Base-by-base conservation (phyloP, 768 basidiomycete species). In the Kwoniella bestiolae region DNA sequence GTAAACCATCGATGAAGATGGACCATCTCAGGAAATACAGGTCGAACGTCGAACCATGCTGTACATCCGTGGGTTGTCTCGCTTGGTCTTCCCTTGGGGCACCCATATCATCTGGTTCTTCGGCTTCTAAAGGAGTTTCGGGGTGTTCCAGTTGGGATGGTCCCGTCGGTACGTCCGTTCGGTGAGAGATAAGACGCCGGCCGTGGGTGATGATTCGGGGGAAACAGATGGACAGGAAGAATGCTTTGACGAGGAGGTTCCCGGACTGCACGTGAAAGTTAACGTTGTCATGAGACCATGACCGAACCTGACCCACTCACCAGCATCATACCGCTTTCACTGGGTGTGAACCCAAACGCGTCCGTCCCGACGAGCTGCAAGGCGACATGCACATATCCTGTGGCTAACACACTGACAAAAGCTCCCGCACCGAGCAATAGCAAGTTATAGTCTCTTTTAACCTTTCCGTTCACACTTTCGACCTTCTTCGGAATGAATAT, bases 361-460 rank as follows among this genome's bases (percentile, higher is more conserved):
- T 79, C 77, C 1, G 78, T 80, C 1, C 71, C 73, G 12, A 72
- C 60, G 9, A 82, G 56, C 60, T 80, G 80, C 9, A 79, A 63
- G 16, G 71, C 72, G 41, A 80, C 60, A 11, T 72, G 71, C 1
- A 80, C 75, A 47, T 74, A 80, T 11, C 68, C 70, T 1, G 76
- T 75, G 2, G 80, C 80, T 2, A 82, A 66, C 2, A 79, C 76
- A 16, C 70, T 67, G 53, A 74, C 52, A 66, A 78, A 81, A 5
- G 65, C 57, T 12, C 80, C 80, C 1, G 70, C 2, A 6, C 70
- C 78, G 3, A 82, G 67, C 12, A 80, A 46, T 21, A 63, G 60
- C n/a, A 75, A 46, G 41, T 71, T 77, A 60, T 64, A 66, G 56
- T 73, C 70, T 28, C 63, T 59, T 32, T 41, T 35, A n/a, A n/a